A percentile compares a stretch with the other conserved stretches of the same genome.
Evolutionary conservation across 2,329 filamentous ascomycete species (phyloP).

Genomic region (Aspergillus sp.): DNA sequence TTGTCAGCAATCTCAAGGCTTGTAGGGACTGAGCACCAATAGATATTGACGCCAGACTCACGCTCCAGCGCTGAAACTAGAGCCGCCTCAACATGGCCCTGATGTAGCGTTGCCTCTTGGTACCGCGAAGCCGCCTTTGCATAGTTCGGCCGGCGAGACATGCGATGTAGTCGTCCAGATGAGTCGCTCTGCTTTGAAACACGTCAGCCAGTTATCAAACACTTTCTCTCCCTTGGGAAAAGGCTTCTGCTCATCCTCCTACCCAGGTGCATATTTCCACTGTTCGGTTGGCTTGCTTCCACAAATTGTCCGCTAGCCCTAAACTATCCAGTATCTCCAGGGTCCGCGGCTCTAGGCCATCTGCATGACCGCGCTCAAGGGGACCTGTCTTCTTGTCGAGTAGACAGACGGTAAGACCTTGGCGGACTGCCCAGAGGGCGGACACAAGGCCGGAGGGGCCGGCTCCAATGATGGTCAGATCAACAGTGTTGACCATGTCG

Average conservation of each 20-base stretch:
- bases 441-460: constrained; percentile 44
- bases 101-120: not conserved
- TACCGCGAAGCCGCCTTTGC: not conserved
- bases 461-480: constrained; percentile 39
- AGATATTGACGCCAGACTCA: not conserved
- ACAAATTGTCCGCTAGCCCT: constrained; percentile 54
- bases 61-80: not conserved
- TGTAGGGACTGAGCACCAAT: not conserved
- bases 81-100: not conserved
- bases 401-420: constrained; percentile 42
- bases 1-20: not conserved
- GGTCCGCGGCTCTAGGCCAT: constrained; percentile 10
- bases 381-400: constrained; percentile 39
- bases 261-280: constrained; percentile 52
- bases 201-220: not conserved
- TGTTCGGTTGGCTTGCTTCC: constrained; percentile 60
- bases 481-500: not conserved
- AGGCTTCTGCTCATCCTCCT: not conserved
- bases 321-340: constrained; percentile 58
- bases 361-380: constrained; percentile 19
- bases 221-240: constrained; percentile 4
- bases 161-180: not conserved
- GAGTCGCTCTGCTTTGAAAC: not conserved
- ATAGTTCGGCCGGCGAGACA: not conserved
- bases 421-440: constrained; percentile 43